Conservation (phyloP, 257 asterid genomes). For the Solanum pinnatisectum region DNA sequence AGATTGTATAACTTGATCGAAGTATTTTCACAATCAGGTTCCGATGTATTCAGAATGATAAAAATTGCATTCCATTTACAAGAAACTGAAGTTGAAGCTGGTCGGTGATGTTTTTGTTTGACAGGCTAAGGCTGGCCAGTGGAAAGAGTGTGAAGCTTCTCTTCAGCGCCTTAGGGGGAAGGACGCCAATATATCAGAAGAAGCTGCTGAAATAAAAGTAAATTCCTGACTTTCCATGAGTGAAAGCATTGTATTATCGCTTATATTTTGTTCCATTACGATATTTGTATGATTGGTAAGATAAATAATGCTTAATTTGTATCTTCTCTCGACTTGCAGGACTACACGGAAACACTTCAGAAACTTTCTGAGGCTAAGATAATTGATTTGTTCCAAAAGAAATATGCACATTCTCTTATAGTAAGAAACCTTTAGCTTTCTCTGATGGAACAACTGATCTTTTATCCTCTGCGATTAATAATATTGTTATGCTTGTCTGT, state of each 20-base stretch:
- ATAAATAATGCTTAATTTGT: background rate
- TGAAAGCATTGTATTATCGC: background rate
- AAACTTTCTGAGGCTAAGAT: conserved; percentile 39
- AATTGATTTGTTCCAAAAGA: conserved; percentile 65
- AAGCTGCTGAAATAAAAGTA: conserved; percentile 74
- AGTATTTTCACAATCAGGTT: background rate
- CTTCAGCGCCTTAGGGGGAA: conserved; percentile 56
- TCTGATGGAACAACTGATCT: background rate
- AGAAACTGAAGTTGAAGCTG: background rate
- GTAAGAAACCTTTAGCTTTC: conserved; percentile 23
- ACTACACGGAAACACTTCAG: conserved; percentile 47
- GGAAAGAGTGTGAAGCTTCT: conserved; percentile 62
- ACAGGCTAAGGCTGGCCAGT: conserved; percentile 63
- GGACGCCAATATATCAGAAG: conserved; percentile 37
- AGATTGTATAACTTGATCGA: background rate
- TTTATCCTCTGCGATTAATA: background rate
- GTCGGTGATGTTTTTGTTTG: background rate
- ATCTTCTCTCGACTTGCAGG: conserved; percentile 27
- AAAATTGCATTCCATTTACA: background rate
- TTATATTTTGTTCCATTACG: background rate
- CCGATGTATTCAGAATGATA: background rate
- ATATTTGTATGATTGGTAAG: background rate
- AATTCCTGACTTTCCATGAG: background rate
- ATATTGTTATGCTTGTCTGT: background rate
- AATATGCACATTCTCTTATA: conserved; percentile 62